phyloP scores from a whole-genome alignment of 2,329 filamentous ascomycete species.

The Scytalidium sp. region DNA sequence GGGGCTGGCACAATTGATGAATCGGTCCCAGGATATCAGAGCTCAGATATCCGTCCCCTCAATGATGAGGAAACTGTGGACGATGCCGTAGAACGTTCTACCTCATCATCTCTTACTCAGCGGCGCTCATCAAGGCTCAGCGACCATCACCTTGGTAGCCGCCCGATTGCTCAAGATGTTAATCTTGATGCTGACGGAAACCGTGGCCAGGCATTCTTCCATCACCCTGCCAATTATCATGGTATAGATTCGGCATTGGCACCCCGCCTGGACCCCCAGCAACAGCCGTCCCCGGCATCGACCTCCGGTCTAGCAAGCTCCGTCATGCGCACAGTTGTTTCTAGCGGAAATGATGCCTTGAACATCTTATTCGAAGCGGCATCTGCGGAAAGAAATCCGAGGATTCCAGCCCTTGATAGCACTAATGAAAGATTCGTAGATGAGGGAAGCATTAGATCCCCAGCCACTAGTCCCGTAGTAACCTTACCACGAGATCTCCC shows the following conservation, averaged over 20 bases:
- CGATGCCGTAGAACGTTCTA: background rate
- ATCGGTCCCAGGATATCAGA: no score
- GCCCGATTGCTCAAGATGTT: background rate
- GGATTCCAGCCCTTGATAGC: conserved; percentile 21
- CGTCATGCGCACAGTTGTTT: conserved; percentile 45
- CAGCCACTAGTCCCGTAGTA: conserved; percentile 10
- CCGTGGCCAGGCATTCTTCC: background rate
- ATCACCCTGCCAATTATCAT: background rate
- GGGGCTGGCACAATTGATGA: no score
- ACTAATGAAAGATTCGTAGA: conserved; percentile 16
- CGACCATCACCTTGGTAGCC: no score
- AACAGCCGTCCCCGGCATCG: background rate
- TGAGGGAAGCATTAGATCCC: conserved; percentile 29
- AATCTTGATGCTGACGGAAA: background rate
- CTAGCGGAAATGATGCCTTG: conserved; percentile 50
- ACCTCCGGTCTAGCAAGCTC: conserved; percentile 4
- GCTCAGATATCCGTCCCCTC: no score
- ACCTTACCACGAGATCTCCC: background rate
- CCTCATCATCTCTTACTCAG: background rate
- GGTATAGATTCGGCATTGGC: background rate
- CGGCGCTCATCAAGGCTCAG: background rate
- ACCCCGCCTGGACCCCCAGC: background rate
- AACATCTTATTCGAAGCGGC: conserved; percentile 51
- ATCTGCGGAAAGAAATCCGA: conserved; percentile 30
- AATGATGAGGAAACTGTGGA: no score